Conservation (phyloP, 306 rosid genomes). For the Comarum palustre region DNA sequence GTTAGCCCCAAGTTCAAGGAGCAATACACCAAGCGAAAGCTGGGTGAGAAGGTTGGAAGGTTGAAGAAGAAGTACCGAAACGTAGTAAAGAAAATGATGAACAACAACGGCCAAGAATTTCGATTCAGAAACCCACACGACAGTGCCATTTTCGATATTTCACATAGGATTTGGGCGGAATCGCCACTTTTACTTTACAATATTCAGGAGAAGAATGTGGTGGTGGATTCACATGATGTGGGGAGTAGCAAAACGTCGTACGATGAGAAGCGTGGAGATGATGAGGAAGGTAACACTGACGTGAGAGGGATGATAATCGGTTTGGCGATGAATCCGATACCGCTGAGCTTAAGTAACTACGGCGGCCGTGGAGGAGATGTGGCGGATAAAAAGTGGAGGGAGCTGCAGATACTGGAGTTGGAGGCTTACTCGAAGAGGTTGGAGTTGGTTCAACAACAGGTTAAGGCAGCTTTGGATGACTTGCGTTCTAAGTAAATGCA, state of each 20-base stretch:
- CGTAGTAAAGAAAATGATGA: conserved; percentile 33
- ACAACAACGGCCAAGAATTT: conserved; percentile 44
- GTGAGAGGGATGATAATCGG: conserved; percentile 15
- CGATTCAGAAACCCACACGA: conserved; percentile 64
- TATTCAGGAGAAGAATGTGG: conserved; percentile 10
- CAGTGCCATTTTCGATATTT: conserved; percentile 62
- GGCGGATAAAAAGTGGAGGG: conserved; percentile 51
- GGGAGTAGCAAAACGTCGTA: neutral
- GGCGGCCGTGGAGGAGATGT: conserved; percentile 23
- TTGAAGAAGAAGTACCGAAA: conserved; percentile 67
- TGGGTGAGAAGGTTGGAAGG: conserved; percentile 72
- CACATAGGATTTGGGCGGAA: conserved; percentile 61
- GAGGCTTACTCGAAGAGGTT: conserved; percentile 64
- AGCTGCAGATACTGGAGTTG: conserved; percentile 57
- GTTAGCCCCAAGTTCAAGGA: conserved; percentile 56
- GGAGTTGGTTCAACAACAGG: conserved; percentile 65
- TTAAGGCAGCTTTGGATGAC: conserved; percentile 63
- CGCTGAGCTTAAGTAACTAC: conserved; percentile 4
- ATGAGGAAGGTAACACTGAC: neutral
- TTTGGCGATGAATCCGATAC: conserved; percentile 16
- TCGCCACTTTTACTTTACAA: conserved; percentile 5
- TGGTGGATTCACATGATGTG: conserved; percentile 3
- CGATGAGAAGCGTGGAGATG: neutral
- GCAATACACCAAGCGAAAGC: conserved; percentile 57
- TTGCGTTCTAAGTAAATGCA: conserved; percentile 35